phyloP scores from a whole-genome alignment of 2,329 filamentous ascomycete species.

The Teratosphaeria destructans region DNA sequence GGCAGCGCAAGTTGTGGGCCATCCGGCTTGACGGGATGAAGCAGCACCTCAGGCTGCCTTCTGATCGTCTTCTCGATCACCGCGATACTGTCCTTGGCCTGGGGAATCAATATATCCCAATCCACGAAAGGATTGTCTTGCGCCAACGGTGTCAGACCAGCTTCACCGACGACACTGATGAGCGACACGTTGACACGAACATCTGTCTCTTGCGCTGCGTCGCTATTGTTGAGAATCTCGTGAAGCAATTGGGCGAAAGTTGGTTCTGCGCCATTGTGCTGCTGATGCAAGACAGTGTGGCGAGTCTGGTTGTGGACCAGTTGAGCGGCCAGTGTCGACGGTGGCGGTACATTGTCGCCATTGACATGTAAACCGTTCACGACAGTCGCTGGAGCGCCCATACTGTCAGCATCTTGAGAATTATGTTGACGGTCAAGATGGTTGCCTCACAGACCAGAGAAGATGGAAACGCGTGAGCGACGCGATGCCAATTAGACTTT shows the following conservation, averaged over 20 bases:
- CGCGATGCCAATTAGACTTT: neutral
- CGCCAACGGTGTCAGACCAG: constrained; percentile 60
- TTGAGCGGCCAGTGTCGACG: constrained; percentile 79
- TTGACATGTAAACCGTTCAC: neutral
- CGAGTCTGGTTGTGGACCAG: constrained; percentile 62
- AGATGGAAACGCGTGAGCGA: neutral
- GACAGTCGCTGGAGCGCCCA: neutral
- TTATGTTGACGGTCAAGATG: neutral
- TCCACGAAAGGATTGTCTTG: constrained; percentile 60
- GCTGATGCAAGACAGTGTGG: constrained; percentile 45
- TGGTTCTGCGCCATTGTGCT: constrained; percentile 28
- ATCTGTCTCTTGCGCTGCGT: constrained; percentile 49
- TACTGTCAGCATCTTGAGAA: constrained; percentile 11
- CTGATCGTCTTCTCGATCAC: constrained; percentile 66
- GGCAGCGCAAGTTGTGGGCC: constrained; percentile 43
- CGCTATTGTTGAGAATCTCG: constrained; percentile 42
- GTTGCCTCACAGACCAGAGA: neutral
- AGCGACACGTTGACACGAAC: constrained; percentile 73
- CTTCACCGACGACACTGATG: constrained; percentile 71
- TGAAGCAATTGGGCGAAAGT: constrained; percentile 67
- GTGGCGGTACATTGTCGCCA: constrained; percentile 38
- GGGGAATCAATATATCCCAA: constrained; percentile 43
- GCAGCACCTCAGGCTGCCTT: constrained; percentile 62
- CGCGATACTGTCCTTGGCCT: constrained; percentile 62
- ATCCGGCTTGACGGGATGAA: constrained; percentile 24